Conservation (phyloP, 257 asterid species). For the Lantana camara region DNA sequence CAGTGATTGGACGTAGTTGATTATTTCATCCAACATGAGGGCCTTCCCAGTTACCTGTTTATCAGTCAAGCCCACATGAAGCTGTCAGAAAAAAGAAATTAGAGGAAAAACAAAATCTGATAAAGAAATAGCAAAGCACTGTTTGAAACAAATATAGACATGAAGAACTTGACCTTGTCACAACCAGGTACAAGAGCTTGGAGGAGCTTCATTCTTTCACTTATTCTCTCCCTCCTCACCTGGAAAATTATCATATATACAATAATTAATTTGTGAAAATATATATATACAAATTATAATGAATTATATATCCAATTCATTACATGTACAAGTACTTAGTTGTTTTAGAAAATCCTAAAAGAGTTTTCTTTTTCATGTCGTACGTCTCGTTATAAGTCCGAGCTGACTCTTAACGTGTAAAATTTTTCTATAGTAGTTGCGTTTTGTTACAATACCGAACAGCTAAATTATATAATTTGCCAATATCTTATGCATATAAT, state of each 20-base stretch:
- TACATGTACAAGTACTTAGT: too few species aligned
- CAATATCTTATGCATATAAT: too few species aligned
- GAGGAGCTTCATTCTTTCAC: slow-evolving; percentile 83
- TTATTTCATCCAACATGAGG: slow-evolving; percentile 92
- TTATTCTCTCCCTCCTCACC: slow-evolving; percentile 86
- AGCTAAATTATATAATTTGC: too few species aligned
- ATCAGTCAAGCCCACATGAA: slow-evolving; percentile 49
- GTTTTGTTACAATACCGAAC: too few species aligned
- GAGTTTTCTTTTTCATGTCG: too few species aligned
- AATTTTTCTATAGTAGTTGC: too few species aligned
- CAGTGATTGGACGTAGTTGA: slow-evolving; percentile 85
- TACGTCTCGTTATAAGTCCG: too few species aligned
- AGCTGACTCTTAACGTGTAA: too few species aligned
- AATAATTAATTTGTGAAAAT: neutral
- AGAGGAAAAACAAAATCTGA: neutral
- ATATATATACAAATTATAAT: too few species aligned
- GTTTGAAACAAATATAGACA: slow-evolving; percentile 16
- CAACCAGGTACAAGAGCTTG: slow-evolving; percentile 90
- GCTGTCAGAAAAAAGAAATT: slow-evolving; percentile 33
- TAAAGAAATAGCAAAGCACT: slow-evolving; percentile 8
- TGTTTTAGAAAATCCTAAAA: too few species aligned
- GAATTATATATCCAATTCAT: too few species aligned
- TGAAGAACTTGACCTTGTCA: slow-evolving; percentile 58
- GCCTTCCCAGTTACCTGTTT: slow-evolving; percentile 91
- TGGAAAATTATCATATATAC: slow-evolving; percentile 22